Evolutionary conservation across 768 basidiomycete genomes (phyloP), one percentile per base, ranked within the genome.

Genomic region (Mycena epipterygia): DNA sequence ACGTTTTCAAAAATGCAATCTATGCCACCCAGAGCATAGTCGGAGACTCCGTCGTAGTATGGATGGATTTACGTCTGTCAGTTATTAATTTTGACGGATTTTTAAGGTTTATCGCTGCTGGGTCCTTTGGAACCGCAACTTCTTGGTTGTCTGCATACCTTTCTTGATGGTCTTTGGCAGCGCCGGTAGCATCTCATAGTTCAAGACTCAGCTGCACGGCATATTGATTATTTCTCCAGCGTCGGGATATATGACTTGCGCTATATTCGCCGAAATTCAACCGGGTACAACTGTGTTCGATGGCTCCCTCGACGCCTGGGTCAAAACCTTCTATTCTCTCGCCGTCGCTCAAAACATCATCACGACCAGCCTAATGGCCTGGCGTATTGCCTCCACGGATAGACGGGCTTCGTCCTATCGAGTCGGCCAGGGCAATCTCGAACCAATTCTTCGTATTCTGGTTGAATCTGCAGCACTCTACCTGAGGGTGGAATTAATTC

Each of bases 321-420:
- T 78, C 27, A 66, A 57, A 19, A 53, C 72, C 21, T 74, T 76
- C 65, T 73, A 65, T 65, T 58, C 68, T n/a, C 29, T 74, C 17
- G 70, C 75, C 13, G 65, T 78, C 23, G 71, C 70, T 6, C 75
- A 78, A 58, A 78, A 78, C 23, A 64, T 74, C 17, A 68, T 77
- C 32, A 75, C 76, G 16, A 78, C 77, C 16, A 12, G 35, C 29
- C 71, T 77, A 51, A 73, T 78, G 68, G 71, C 74, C 21, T 76
- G 58, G 59, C 76, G 75, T 44, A 74, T 78, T 65, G 77, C 75
- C 68, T 41, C 30, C 35, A 44, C 70, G 13, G 70, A 75, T 42
- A 58, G 46, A 29, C 56, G 57, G 19, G 11, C 67, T 2, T 57
- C 72, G 19, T 21, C 53, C 19, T 67, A 62, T 39, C 71, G 73